Percentiles rank a stretch among this genome's conserved stretches.
Evolutionary conservation across 2,329 filamentous ascomycete species (phyloP).

Genomic region (Chaetomiaceae sp.): DNA sequence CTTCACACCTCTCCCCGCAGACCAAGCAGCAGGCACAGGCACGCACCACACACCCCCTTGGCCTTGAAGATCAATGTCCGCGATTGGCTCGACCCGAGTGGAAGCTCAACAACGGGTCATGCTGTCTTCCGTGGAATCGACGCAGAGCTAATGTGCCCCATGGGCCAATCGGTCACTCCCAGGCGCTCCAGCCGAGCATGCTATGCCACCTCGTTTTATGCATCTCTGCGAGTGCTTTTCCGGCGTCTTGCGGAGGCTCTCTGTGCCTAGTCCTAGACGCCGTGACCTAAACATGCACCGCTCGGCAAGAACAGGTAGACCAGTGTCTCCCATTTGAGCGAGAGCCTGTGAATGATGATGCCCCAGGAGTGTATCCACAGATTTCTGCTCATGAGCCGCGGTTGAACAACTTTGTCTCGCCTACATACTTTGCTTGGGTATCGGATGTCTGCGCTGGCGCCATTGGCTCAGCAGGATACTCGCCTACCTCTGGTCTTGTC

Average conservation of each 20-base stretch:
- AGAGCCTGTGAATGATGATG: no score
- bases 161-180: conserved; percentile 40
- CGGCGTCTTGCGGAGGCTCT: conserved; percentile 24
- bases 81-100: conserved; percentile 37
- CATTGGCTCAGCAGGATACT: conserved; percentile 25
- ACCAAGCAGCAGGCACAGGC: conserved; percentile 17
- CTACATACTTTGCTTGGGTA: conserved; percentile 15
- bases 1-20: conserved; percentile 17
- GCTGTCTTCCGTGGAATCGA: conserved; percentile 47
- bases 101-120: conserved; percentile 46
- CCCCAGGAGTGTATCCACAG: no score
- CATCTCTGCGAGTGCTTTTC: conserved; percentile 27
- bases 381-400: conserved; percentile 12
- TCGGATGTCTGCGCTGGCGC: conserved; percentile 29
- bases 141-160: conserved; percentile 41
- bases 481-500: conserved; percentile 24
- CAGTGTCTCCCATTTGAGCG: conserved; percentile 12
- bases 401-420: conserved; percentile 29
- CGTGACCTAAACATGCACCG: conserved; percentile 12
- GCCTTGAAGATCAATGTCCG: conserved; percentile 5
- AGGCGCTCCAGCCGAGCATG: conserved; percentile 41
- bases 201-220: conserved; percentile 32
- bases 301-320: conserved; percentile 19
- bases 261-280: conserved; percentile 10
- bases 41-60: conserved; percentile 20